Conservation (phyloP, 2,329 filamentous ascomycete genomes). For the Didymellaceae sp. region DNA sequence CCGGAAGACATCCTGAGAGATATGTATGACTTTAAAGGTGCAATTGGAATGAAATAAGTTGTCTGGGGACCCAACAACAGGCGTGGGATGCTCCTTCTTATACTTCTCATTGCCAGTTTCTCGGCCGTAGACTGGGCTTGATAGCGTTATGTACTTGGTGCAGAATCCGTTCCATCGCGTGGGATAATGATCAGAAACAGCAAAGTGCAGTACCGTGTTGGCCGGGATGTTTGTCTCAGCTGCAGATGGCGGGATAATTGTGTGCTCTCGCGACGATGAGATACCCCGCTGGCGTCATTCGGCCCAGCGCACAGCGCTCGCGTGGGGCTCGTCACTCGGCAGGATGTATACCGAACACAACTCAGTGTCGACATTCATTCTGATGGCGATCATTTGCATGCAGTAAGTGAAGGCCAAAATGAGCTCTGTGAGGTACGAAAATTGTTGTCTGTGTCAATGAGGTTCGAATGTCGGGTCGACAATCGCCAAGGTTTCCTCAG, state of each 20-base stretch:
- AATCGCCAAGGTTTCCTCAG: no score
- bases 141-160: slow-evolving; percentile 18
- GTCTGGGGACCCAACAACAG: neutral
- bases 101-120: slow-evolving; percentile 17
- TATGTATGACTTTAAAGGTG: slow-evolving; percentile 4
- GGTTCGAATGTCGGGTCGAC: no score
- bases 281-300: slow-evolving; percentile 33
- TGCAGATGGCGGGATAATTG: slow-evolving; percentile 35
- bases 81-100: slow-evolving; percentile 22
- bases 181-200: slow-evolving; percentile 21
- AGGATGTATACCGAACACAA: slow-evolving; percentile 23
- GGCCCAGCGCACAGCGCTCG: slow-evolving; percentile 8
- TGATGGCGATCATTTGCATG: neutral
- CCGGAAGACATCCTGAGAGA: slow-evolving; percentile 42
- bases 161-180: slow-evolving; percentile 24
- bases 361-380: neutral
- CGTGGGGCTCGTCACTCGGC: slow-evolving; percentile 24
- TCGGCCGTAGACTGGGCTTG: slow-evolving; percentile 17
- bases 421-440: no score
- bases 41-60: slow-evolving; percentile 1
- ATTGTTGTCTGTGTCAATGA: no score
- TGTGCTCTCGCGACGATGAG: slow-evolving; percentile 25
- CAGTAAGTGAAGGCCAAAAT: neutral
- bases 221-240: slow-evolving; percentile 13
- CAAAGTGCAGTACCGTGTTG: slow-evolving; percentile 25